Conservation (phyloP, 1,284 basidiomycete genomes). For the Ceratobasidium sp. region DNA sequence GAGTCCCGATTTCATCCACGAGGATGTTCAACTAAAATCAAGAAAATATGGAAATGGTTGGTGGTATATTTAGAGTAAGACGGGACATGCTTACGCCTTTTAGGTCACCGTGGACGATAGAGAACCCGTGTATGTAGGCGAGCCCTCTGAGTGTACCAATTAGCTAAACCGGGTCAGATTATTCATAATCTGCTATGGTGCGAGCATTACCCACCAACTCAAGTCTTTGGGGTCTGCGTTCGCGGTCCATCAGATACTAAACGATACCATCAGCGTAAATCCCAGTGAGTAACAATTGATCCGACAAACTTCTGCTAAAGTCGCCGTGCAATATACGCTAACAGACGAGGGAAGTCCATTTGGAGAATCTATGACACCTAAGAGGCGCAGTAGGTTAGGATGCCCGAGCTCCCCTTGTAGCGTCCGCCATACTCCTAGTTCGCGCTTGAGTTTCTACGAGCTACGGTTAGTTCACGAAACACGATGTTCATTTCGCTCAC, state of each 20-base stretch:
- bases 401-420: constrained; percentile 6
- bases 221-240: constrained; percentile 3
- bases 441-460: constrained; percentile 14
- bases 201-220: background rate
- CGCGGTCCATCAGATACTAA: constrained; percentile 12
- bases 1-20: background rate
- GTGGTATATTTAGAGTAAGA: background rate
- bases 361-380: constrained; percentile 25
- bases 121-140: constrained; percentile 17
- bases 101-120: constrained; percentile 22
- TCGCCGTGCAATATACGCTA: constrained; percentile 19
- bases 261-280: background rate
- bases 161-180: background rate
- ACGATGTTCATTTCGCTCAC: background rate
- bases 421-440: constrained; percentile 32
- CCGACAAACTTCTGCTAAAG: background rate
- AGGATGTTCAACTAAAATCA: constrained; percentile 18
- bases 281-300: background rate
- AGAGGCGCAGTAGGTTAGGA: constrained; percentile 19
- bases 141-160: constrained; percentile 26
- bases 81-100: constrained; percentile 2
- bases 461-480: background rate
- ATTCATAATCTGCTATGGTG: background rate
- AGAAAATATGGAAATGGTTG: background rate
- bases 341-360: constrained; percentile 32